A percentile compares a stretch with the other conserved stretches of the same genome.
Conservation (phyloP, 2,329 filamentous ascomycete genomes). For the Diaporthe vaccinii region DNA sequence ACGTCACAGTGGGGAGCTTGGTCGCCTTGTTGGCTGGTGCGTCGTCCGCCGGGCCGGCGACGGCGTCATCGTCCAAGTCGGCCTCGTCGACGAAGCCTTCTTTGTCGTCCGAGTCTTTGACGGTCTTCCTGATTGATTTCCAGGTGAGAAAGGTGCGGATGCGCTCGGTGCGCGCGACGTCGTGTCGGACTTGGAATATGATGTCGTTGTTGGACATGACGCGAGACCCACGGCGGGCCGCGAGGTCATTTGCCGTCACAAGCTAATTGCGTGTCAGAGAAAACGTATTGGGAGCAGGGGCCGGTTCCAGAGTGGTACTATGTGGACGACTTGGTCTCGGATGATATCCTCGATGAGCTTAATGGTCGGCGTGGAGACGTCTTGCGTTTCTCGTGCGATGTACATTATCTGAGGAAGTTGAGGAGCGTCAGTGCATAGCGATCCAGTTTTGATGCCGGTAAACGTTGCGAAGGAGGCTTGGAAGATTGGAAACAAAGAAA, state of each 20-base stretch:
- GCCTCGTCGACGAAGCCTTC: conserved; percentile 88
- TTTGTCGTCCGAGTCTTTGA: conserved; percentile 93
- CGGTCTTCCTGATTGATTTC: conserved; percentile 98
- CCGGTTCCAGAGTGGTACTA: conserved; percentile 67
- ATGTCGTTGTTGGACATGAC: conserved; percentile 94
- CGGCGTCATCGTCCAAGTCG: conserved; percentile 68
- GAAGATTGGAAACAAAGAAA: no score
- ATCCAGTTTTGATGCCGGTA: neutral
- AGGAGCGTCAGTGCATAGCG: neutral
- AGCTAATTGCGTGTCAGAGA: neutral
- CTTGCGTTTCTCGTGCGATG: conserved; percentile 94
- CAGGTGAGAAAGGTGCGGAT: conserved; percentile 95
- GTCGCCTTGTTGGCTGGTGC: conserved; percentile 56
- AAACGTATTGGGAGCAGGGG: no score
- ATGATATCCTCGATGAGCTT: conserved; percentile 98
- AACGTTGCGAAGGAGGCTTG: neutral
- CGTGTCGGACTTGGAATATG: conserved; percentile 96
- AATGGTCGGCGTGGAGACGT: conserved; percentile 90
- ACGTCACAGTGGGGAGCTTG: neutral
- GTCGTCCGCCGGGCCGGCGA: conserved; percentile 75
- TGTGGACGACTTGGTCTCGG: conserved; percentile 94
- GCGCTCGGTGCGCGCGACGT: conserved; percentile 95
- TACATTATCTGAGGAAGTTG: conserved; percentile 99
- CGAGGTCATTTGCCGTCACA: conserved; percentile 67
- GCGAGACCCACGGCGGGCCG: conserved; percentile 89